Conservation (phyloP, 805 yeast genomes). For the Yamadazyma sp. region DNA sequence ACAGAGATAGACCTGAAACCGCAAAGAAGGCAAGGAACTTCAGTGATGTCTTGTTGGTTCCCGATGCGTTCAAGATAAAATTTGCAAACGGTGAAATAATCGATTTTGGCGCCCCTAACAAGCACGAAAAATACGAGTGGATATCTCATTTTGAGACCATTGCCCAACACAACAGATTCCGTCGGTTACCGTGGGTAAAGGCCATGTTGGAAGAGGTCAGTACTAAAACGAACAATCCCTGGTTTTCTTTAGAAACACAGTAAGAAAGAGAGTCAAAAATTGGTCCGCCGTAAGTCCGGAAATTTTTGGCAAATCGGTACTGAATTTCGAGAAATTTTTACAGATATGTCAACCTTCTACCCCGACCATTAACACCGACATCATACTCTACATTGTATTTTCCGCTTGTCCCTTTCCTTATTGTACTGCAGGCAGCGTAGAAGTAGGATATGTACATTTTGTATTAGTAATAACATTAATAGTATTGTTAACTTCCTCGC, state of each 20-base stretch:
- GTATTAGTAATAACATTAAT: not conserved
- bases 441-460: not conserved
- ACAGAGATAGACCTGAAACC: constrained; percentile 34
- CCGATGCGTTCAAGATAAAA: constrained; percentile 70
- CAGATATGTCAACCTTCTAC: too few relatives aligned
- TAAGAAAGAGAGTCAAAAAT: too few relatives aligned
- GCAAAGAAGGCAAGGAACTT: constrained; percentile 52
- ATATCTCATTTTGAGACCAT: constrained; percentile 55
- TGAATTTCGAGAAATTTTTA: too few relatives aligned
- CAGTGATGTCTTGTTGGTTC: constrained; percentile 68
- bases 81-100: constrained; percentile 82
- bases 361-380: too few relatives aligned
- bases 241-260: constrained; percentile 4
- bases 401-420: too few relatives aligned
- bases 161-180: constrained; percentile 53
- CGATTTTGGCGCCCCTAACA: constrained; percentile 80
- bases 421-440: not conserved
- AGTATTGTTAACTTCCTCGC: too few relatives aligned
- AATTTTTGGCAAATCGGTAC: too few relatives aligned
- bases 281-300: too few relatives aligned
- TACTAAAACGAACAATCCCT: constrained; percentile 11
- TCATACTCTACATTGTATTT: too few relatives aligned
- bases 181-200: constrained; percentile 63
- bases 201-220: constrained; percentile 32
- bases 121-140: constrained; percentile 65